Evolutionary conservation across 495 filamentous ascomycete genomes (phyloP).

Genomic region (Podospora bellae-mahoneyi): DNA sequence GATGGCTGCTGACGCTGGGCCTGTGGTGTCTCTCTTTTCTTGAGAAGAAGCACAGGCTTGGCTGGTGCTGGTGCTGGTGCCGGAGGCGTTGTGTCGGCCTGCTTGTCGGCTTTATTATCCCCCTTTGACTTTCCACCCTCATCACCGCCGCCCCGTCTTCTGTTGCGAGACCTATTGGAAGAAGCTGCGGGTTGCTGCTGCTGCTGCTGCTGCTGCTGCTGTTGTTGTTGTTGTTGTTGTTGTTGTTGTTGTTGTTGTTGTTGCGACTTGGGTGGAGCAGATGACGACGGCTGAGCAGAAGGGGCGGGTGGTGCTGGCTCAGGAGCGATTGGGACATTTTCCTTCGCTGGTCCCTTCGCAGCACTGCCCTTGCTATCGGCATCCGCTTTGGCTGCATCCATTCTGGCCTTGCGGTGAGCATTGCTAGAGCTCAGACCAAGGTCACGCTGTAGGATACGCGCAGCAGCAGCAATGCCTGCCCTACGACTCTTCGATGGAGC

Average conservation of each 20-base stretch:
- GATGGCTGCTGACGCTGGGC: conserved; percentile 24
- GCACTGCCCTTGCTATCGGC: conserved; percentile 41
- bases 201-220: no score
- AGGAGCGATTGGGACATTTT: conserved; percentile 23
- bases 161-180: conserved; percentile 26
- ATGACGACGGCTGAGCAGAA: conserved; percentile 22
- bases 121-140: conserved; percentile 23
- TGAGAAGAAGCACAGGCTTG: conserved; percentile 42
- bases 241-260: no score
- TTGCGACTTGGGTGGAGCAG: conserved; percentile 21
- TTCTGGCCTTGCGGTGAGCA: conserved; percentile 51
- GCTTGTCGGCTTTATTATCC: conserved; percentile 23
- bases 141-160: conserved; percentile 29
- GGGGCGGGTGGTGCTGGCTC: conserved; percentile 29
- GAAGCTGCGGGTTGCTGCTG: conserved; percentile 21
- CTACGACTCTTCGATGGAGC: conserved; percentile 49
- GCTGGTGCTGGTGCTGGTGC: conserved; percentile 17
- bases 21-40: conserved; percentile 32
- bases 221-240: no score
- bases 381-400: conserved; percentile 52
- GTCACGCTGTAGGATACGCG: conserved; percentile 85
- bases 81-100: not conserved
- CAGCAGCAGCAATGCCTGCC: conserved; percentile 70
- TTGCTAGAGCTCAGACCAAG: conserved; percentile 71
- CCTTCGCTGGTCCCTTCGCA: conserved; percentile 35